Evolutionary conservation across 2,329 filamentous ascomycete genomes (phyloP), one percentile per base, ranked within the genome.

Genomic region (Fusarium musae): DNA sequence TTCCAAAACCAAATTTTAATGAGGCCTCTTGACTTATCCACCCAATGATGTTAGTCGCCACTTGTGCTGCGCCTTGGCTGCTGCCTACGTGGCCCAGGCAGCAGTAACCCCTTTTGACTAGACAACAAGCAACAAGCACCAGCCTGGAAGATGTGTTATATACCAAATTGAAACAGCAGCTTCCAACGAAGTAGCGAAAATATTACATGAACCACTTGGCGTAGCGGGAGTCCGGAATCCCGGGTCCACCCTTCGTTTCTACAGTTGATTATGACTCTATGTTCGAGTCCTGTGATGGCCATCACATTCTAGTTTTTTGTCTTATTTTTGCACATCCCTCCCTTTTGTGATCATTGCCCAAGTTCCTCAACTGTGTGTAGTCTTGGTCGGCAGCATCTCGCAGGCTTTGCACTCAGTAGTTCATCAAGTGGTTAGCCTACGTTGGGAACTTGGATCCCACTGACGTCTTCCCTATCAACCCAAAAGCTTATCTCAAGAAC

Each of bases 151-250:
- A 7, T 12, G 3, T 2, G 2, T 40, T 54, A 28, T 17, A 53
- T 39, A 28, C 23, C 10, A 17, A 28, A n/a, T 28, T 39, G 8
- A 5, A 53, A 28, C 34, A 28, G 15, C 7, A 16, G 5, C 9
- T 9, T 7, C 17, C 7, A 53, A 39, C 50, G 34, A 53, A 53
- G 34, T 39, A 53, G 34, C 34, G 1, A 21, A n/a, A 28, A 39
- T 9, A 39, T 21, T 39, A 52, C 10, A 21, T 28, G 34, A 39
- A 17, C 7, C 30, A 21, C 11, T 28, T 53, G 23, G 34, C 39
- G 50, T 53, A 53, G 50, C 50, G 34, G 19, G 50, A 53, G 34
- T 53, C 34, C 50, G 50, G 50, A 53, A 53, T 53, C 50, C 50
- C 19, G 23, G 10, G 2, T 26, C 50, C 23, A 39, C 34, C 34